Base-by-base conservation (phyloP, 2,329 filamentous ascomycete species). In the Exophiala sp. region DNA sequence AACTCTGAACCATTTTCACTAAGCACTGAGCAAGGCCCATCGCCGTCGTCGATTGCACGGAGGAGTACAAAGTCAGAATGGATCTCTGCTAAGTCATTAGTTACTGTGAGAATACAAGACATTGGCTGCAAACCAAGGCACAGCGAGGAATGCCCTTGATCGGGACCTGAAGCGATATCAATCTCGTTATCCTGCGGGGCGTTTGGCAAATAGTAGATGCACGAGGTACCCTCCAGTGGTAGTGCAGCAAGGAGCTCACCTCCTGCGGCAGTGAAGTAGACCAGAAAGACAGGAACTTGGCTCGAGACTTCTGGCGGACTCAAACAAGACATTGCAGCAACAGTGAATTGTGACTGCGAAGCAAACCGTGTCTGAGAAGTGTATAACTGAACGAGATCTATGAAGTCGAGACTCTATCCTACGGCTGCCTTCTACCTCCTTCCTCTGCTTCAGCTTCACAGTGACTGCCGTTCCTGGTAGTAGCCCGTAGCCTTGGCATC, bases 101-200 rank as follows among this genome's bases (percentile, higher is more conserved):
- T 30, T n/a, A 7, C 18, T 21, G 38, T 11, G 3, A 29, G 10
- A 16, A 23, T 2, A 13, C 13, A 21, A 21, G 10, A 19, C 18
- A 27, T 24, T 23, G 27, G 21, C 14, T 13, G 22, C 48, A 38
- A 43, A 57, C 55, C 44, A 27, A 57, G 46, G 18, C 45, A 52
- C 29, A 57, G 38, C 13, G 23, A 19, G 13, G 51, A 52, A 37
- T 57, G 55, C 4, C 14, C 7, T 13, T 46, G n/a, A 30, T 41
- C 35, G 19, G 43, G n/a, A 10, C 27, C n/a, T 13, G 43, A 34
- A 19, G 22, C 43, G 13, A 51, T n/a, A 22, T 19, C 19, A 18
- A 51, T 43, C 2, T 14, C 8, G 24, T 45, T 41, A 7, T 44
- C 40, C 13, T 19, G 13, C 4, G 41, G 40, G 6, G 45, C 9